Evolutionary conservation across 768 basidiomycete species (phyloP).

Genomic region (Mycena chlorophos): DNA sequence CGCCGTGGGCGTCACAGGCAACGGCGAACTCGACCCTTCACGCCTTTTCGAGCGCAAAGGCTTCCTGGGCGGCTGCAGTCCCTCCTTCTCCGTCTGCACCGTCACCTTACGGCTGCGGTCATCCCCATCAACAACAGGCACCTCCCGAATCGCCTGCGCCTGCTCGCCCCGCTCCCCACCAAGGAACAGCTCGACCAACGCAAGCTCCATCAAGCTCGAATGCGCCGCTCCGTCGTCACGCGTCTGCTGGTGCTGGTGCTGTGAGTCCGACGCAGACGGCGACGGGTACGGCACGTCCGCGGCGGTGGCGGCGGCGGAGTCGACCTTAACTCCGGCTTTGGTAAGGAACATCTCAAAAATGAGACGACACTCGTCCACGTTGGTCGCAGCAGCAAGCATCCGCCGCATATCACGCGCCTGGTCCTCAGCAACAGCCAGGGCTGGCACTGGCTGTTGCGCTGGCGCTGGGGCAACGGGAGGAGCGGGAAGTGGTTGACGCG

Average conservation of each 20-base stretch:
- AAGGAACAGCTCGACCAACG: constrained; percentile 51
- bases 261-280: constrained; percentile 36
- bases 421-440: constrained; percentile 41
- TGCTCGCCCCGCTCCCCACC: constrained; percentile 23
- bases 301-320: constrained; percentile 32
- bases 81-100: too few species aligned
- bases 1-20: too few species aligned
- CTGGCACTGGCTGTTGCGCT: too few species aligned
- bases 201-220: constrained; percentile 46
- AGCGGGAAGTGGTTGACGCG: constrained; percentile 10
- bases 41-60: too few species aligned
- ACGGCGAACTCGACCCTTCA: too few species aligned
- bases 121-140: neutral
- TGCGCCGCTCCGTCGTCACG: constrained; percentile 29
- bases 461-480: constrained; percentile 27
- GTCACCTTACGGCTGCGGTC: neutral
- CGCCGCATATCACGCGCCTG: constrained; percentile 68
- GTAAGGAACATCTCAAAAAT: constrained; percentile 82
- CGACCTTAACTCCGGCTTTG: constrained; percentile 48
- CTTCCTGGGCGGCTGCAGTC: too few species aligned
- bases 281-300: constrained; percentile 35
- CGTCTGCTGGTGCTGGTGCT: constrained; percentile 9
- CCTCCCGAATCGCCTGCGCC: neutral
- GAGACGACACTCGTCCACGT: constrained; percentile 80
- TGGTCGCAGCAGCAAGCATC: constrained; percentile 66